Evolutionary conservation across 2,329 filamentous ascomycete species (phyloP), one percentile per base, ranked within the genome.

Genomic region (Madurella mycetomatis): DNA sequence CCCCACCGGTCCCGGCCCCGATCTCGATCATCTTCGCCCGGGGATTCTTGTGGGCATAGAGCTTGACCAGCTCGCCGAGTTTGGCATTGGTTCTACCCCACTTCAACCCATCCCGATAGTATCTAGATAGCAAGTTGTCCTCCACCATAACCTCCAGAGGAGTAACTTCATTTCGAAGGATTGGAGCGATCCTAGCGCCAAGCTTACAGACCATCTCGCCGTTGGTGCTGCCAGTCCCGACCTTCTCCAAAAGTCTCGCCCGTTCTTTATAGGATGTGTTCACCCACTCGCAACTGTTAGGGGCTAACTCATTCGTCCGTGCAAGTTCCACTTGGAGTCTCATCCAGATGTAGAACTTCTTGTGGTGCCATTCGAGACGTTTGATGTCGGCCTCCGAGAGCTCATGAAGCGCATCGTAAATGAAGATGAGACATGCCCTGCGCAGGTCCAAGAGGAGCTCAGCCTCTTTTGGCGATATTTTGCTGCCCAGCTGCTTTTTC

Each of bases 1-100:
- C 66, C 2, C 69, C 68, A 0, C 73, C 75, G 0, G 71, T 75
- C 0, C 75, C 75, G 4, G 68, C 73, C 13, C 76, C 75, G 4
- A 76, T 66, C 57, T 70, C 68, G 5, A 79, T 57, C 25, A 78
- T 67, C 31, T 56, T 58, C 1, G 64, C 56, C 2, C 55, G 51
- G 0, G 67, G 64, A 37, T 64, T 47, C 55, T 64, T 63, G 45
- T 64, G 57, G 7, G 41, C 47, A 37, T 64, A 55, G 15, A 61
- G 46, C 7, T 47, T 46, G 37, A 66, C 56, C 31, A 64, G 42
- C 18, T 58, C 47, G 30, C 61, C 64, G 9, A 70, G 42, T 32
- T 66, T 63, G 1, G 54, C 43, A 41, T 67, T 64, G 13, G 60
- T 53, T 0, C 55, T 55, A 0, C 54, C 56, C 34, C 66, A 65